phyloP scores from a whole-genome alignment of 495 filamentous ascomycete species.

The Viridothelium virens region DNA sequence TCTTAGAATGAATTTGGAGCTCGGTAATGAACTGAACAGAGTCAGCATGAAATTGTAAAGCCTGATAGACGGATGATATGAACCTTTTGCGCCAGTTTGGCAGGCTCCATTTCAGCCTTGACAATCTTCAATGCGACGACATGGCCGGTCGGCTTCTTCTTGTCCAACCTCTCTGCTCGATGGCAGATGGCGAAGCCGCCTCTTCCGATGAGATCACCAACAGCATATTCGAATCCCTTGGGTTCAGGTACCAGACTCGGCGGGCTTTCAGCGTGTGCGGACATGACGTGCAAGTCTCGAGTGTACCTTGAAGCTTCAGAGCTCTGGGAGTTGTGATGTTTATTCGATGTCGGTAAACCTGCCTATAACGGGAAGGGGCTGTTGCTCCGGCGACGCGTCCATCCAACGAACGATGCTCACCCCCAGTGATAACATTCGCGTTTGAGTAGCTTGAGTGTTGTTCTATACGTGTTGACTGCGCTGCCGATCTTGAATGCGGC shows the following conservation, averaged over 20 bases:
- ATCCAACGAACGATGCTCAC: neutral
- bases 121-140: constrained; percentile 86
- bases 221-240: constrained; percentile 68
- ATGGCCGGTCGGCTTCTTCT: constrained; percentile 44
- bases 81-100: constrained; percentile 86
- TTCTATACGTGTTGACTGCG: no score
- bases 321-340: neutral
- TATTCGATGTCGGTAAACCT: neutral
- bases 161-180: constrained; percentile 58
- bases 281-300: constrained; percentile 24
- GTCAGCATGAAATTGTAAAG: constrained; percentile 31
- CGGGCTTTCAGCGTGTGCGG: constrained; percentile 38
- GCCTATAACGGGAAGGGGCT: neutral
- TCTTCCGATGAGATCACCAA: constrained; percentile 79
- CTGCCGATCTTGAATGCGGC: neutral
- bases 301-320: neutral
- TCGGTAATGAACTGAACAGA: constrained; percentile 81
- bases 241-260: constrained; percentile 73
- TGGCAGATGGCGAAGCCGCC: constrained; percentile 95
- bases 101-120: constrained; percentile 73
- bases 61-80: no score
- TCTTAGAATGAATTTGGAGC: constrained; percentile 94
- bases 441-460: neutral
- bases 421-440: neutral
- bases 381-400: neutral